phyloP scores from a whole-genome alignment of 78 protist genomes.

The Emiliania huxleyi region DNA sequence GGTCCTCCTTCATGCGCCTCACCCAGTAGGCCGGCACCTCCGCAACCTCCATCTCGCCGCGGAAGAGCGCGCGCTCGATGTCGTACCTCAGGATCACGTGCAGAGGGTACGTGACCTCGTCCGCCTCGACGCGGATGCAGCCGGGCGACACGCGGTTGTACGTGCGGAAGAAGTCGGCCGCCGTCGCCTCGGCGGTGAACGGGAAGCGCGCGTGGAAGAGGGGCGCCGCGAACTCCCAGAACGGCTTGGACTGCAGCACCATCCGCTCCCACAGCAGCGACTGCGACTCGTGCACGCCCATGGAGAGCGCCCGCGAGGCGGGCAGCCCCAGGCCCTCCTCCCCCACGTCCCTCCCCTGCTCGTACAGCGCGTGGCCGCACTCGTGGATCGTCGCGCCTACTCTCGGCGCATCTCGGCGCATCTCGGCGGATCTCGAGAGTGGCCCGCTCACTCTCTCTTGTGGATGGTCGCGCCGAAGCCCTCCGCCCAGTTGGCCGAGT shows the following conservation, averaged over 20 bases:
- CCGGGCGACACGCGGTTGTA: neutral
- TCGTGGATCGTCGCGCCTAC: slow-evolving; percentile 47
- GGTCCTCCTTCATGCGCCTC: slow-evolving; percentile 14
- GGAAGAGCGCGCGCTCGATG: slow-evolving; percentile 46
- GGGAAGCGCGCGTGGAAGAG: neutral
- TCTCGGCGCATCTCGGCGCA: no score
- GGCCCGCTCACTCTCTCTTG: no score
- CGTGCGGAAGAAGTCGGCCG: neutral
- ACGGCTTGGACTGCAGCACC: slow-evolving; percentile 14
- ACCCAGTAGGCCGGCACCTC: slow-evolving; percentile 29
- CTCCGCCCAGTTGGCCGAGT: slow-evolving; percentile 23
- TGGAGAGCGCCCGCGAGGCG: neutral
- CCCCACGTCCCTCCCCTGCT: neutral
- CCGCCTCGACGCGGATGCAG: slow-evolving; percentile 55
- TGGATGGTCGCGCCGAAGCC: slow-evolving; percentile 34
- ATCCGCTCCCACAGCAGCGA: slow-evolving; percentile 47
- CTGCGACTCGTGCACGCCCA: slow-evolving; percentile 61
- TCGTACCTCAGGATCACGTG: slow-evolving; percentile 52
- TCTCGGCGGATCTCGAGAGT: no score
- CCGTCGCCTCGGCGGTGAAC: neutral
- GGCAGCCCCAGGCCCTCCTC: neutral
- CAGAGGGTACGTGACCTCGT: slow-evolving; percentile 51
- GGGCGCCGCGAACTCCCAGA: slow-evolving; percentile 8
- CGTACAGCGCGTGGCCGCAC: slow-evolving; percentile 47
- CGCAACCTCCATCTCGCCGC: slow-evolving; percentile 10